Conservation (phyloP, 192 early-diverging fungal genomes). For the Podila minutissima region DNA sequence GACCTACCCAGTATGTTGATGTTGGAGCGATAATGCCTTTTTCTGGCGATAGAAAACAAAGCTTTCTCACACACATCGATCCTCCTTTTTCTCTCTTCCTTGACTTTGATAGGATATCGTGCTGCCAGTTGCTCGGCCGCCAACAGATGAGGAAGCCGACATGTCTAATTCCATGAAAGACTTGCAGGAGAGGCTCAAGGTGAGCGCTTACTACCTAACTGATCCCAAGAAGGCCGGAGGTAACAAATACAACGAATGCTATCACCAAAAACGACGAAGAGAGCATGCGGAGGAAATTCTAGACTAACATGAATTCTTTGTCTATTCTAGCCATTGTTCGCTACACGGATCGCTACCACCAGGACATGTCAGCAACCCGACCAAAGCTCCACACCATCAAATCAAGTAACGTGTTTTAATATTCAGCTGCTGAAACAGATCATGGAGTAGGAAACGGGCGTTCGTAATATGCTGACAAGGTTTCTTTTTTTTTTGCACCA, state of each 20-base stretch:
- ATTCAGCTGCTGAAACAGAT: not conserved
- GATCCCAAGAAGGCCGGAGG: conserved; percentile 40
- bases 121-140: conserved; percentile 24
- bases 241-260: not conserved
- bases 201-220: conserved; percentile 41
- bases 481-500: not conserved
- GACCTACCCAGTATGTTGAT: conserved; percentile 32
- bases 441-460: not conserved
- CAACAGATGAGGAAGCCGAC: conserved; percentile 18
- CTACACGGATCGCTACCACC: conserved; percentile 48
- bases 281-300: too few species aligned
- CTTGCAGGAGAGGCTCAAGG: conserved; percentile 21
- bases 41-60: not conserved
- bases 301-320: not conserved
- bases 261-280: too few species aligned
- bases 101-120: conserved; percentile 26
- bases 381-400: conserved; percentile 35
- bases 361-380: conserved; percentile 28
- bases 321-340: conserved; percentile 28
- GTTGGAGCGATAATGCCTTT: not conserved
- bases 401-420: conserved; percentile 21
- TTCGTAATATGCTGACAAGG: not conserved
- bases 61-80: not conserved
- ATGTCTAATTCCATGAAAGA: conserved; percentile 35
- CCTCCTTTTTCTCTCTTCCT: not conserved